Conservation (phyloP, 257 asterid genomes). For the Echites panduratus region DNA sequence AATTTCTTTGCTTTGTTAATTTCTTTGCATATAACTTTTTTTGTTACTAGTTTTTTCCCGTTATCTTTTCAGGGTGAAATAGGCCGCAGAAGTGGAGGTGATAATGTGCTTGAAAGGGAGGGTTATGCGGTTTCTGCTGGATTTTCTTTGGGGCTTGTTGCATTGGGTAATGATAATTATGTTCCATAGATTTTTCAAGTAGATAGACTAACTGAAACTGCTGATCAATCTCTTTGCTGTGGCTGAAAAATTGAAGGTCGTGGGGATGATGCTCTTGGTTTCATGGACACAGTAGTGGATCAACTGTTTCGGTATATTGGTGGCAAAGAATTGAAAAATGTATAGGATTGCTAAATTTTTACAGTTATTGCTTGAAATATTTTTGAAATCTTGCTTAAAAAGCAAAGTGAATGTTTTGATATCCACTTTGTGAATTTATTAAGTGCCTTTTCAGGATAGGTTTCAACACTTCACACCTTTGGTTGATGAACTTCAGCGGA, state of each 20-base stretch:
- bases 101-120: conserved; percentile 97
- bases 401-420: conserved; percentile 17
- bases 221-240: conserved; percentile 13
- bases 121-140: conserved; percentile 98
- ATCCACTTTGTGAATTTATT: conserved; percentile 17
- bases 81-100: conserved; percentile 99
- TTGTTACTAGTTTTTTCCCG: background rate
- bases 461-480: conserved; percentile 36
- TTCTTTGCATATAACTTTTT: background rate
- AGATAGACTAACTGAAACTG: conserved; percentile 13
- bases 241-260: conserved; percentile 47
- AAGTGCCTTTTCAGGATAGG: conserved; percentile 46
- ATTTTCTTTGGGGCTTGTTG: conserved; percentile 86
- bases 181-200: conserved; percentile 14
- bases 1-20: background rate
- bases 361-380: background rate
- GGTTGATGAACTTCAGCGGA: conserved; percentile 62
- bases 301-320: conserved; percentile 77
- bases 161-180: conserved; percentile 61
- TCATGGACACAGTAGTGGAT: conserved; percentile 64
- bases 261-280: conserved; percentile 87
- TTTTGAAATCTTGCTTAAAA: conserved; percentile 14
- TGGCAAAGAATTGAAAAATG: conserved; percentile 69
- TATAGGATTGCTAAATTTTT: conserved; percentile 26
- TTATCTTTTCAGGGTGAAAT: conserved; percentile 72